A percentile compares a stretch with the other conserved stretches of the same genome.
Conservation (phyloP, 2,329 filamentous ascomycete species). For the Colletotrichum shisoi region DNA sequence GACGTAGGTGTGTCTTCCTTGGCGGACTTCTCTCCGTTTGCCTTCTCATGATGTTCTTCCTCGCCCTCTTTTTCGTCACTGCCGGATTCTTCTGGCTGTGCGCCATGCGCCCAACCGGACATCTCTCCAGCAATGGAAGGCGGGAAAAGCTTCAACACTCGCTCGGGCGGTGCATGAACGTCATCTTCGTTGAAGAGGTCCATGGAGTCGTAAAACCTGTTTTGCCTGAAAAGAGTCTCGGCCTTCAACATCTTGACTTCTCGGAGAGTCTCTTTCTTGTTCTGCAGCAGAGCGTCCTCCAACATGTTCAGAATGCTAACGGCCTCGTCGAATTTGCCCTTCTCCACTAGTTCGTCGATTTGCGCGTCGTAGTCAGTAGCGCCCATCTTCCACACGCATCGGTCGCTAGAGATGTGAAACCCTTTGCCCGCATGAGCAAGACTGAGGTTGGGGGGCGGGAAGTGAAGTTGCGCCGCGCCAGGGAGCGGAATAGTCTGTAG, state of each 20-base stretch:
- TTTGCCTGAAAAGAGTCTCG: slow-evolving; percentile 79
- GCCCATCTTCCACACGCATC: slow-evolving; percentile 95
- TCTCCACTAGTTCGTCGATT: slow-evolving; percentile 79
- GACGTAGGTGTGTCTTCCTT: slow-evolving; percentile 46
- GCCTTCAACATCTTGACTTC: slow-evolving; percentile 94
- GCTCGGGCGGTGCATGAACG: slow-evolving; percentile 86
- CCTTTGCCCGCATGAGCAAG: slow-evolving; percentile 96
- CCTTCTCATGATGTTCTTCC: slow-evolving; percentile 48
- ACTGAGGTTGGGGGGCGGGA: slow-evolving; percentile 90
- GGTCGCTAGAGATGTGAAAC: slow-evolving; percentile 90
- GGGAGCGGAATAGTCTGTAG: slow-evolving; percentile 85
- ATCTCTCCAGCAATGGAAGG: slow-evolving; percentile 82
- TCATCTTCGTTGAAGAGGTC: slow-evolving; percentile 86
- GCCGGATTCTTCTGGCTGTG: slow-evolving; percentile 57
- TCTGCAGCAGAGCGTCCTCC: slow-evolving; percentile 85
- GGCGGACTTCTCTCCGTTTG: slow-evolving; percentile 46
- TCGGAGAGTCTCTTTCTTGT: slow-evolving; percentile 81
- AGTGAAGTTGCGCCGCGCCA: slow-evolving; percentile 84
- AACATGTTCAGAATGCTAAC: slow-evolving; percentile 88
- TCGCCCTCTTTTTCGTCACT: slow-evolving; percentile 48
- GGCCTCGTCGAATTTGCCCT: slow-evolving; percentile 83
- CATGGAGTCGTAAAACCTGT: slow-evolving; percentile 84
- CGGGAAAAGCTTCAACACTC: slow-evolving; percentile 86
- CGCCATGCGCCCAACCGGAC: slow-evolving; percentile 60
- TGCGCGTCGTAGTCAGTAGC: slow-evolving; percentile 91